phyloP scores from a whole-genome alignment of 1,139 yeast genomes.

The Diutina catenulata region DNA sequence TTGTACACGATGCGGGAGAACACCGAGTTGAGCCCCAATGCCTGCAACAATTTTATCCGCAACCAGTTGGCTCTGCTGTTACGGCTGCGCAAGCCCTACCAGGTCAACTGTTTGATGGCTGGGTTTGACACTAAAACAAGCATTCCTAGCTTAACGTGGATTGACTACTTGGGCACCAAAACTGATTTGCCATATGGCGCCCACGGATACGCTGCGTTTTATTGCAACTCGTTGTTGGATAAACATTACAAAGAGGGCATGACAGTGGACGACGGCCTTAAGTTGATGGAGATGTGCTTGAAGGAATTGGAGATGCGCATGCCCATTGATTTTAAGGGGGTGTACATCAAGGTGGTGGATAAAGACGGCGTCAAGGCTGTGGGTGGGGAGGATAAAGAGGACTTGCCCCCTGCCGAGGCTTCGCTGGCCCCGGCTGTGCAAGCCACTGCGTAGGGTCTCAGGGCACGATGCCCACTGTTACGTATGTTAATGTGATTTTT shows the following conservation, averaged over 20 bases:
- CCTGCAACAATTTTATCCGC: constrained; percentile 83
- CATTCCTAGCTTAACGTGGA: constrained; percentile 70
- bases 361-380: constrained; percentile 42
- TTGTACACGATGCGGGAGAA: constrained; percentile 81
- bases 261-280: constrained; percentile 68
- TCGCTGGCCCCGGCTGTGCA: constrained; percentile 6
- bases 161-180: constrained; percentile 89
- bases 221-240: constrained; percentile 81
- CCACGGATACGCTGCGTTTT: constrained; percentile 94
- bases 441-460: constrained; percentile 4
- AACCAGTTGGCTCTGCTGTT: constrained; percentile 78
- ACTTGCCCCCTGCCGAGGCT: constrained; percentile 5
- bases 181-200: constrained; percentile 92
- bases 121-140: constrained; percentile 62
- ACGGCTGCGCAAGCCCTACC: constrained; percentile 87
- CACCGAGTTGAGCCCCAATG: constrained; percentile 68
- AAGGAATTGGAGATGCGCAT: constrained; percentile 74
- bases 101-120: constrained; percentile 79
- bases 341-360: constrained; percentile 65
- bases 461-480: no score
- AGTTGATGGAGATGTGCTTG: constrained; percentile 61
- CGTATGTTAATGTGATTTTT: no score
- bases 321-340: constrained; percentile 96
- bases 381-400: not conserved
- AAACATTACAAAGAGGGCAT: constrained; percentile 78